Base-by-base conservation (phyloP, 208 protist genomes). In the Crithidia bombi region DNA sequence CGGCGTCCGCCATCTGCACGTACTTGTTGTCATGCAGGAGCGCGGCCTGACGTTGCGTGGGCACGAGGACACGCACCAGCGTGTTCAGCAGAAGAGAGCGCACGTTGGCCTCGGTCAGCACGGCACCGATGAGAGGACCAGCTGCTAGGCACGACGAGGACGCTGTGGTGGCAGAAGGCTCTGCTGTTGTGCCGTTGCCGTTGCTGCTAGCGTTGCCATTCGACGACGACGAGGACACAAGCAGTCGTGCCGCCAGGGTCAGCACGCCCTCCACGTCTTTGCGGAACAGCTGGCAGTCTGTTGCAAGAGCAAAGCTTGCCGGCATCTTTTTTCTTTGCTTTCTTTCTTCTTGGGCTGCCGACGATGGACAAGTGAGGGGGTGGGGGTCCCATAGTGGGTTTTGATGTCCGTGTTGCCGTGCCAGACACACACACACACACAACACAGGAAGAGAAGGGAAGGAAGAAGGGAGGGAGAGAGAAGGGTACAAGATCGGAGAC, bases 211-310 rank as follows among this genome's bases (percentile, higher is more conserved):
- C 6, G 12, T 35, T 30, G 38, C 11, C 3, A 14, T 5, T 25
- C 1, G 15, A 3, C 1, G 71, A 33, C 1, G 63, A 23, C 17
- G 49, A 36, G 10, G 41, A 19, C 28, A 81, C 56, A 28, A 79
- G 11, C 33, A 85, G 47, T 25, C 64, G 77, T 1, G 67, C 50
- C 1, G 83, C 62, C 28, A 94, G 75, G 28, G 64, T 65, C 14
- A 92, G 69, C n/a, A 94, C 57, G 25, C 85, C 82, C 62, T 85
- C 73, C 10, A 94, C 54, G 21, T 91, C 89, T 17, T 68, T 38
- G 7, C 78, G 75, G 30, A 70, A 57, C 30, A 94, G 58, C 62
- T 94, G 89, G 57, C 85, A 94, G 33, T 82, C 75, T 33, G 62
- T 59, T 4, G 85, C 81, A 19, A 83, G 51, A 0, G 75, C 51